Base-by-base conservation (phyloP, 164 flowering plant genomes). In the Amborella trichopoda region DNA sequence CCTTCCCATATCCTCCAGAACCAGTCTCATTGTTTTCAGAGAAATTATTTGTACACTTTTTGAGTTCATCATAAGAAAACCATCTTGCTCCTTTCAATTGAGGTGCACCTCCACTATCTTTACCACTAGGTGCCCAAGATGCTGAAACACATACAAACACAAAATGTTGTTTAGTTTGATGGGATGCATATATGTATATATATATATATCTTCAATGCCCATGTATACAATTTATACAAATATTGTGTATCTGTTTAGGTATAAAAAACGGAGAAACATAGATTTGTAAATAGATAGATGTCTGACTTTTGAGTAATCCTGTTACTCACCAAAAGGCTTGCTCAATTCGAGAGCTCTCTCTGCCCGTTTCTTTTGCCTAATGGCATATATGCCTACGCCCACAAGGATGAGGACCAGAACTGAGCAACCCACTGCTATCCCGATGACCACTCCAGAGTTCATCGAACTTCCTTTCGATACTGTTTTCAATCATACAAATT, bases 1-100 rank as follows among this genome's bases (percentile, higher is more conserved):
- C 90, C 81, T 78, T 81, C 25, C 90, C 90, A 56, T 78, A 81
- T 26, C 90, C 90, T 37, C 89, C 89, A 13, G 71, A 75, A 5
- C 89, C 89, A 53, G 77, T 54, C 65, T 75, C 81, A 58, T 73
- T 81, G 28, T 59, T 64, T 23, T 54, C 68, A 22, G 74, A 71
- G 67, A 81, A 77, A 56, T 73, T 68, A 51, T 67, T 65, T 40
- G 89, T 73, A 69, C 78, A 63, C 37, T 70, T 81, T 46, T 68
- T 81, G 46, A 81, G 73, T 57, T 78, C 89, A 25, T 76, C 80
- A 44, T 72, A 78, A 13, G 84, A 75, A 63, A 78, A 81, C 82
- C 84, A 81, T 60, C 89, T 65, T 21, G 89, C 84, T 58, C 89
- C 89, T 62, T 81, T 81, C 27, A 81, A 53, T 39, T 78, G 82